Evolutionary conservation across 2,329 filamentous ascomycete species (phyloP), one percentile per base, ranked within the genome.

Genomic region (Alternaria sp.): DNA sequence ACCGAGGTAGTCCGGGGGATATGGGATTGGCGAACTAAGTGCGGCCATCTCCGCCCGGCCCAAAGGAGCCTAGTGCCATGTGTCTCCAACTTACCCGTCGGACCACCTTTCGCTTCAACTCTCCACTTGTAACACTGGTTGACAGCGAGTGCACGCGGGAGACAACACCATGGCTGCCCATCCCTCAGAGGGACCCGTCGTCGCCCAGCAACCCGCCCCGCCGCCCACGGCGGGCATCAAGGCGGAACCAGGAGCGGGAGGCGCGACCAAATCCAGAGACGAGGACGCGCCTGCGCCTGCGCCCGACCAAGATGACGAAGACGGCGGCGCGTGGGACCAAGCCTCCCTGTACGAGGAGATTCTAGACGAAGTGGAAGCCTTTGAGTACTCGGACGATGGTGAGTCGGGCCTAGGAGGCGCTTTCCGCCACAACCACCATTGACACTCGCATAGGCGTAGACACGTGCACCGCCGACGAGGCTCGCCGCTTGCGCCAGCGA

Each of bases 401-500:
- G 32, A 45, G 69, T 64, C 12, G 27, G 36, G 41, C 41, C 44
- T 20, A 14, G 36, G 10, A 22, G 57, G 50, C 28, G 36, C 50
- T 30, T 22, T 14, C 25, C 51, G 6, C 49, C 7, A 2, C 28
- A 10, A 48, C 54, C 48, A 63, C 34, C 34, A 57, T 52, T 71
- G 59, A 69, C 65, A 50, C 28, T 18, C 44, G 34, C 16, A 44
- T 34, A 78, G 76, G 68, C 44, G 54, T 62, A 40, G 68, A 78
- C 44, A 64, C 65, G 8, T 79, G 76, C 63, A 74, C 74, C 38
- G 65, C 71, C 57, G 69, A 78, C 64, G 90, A 97, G 80, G 88
- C 90, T 27, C 82, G 85, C 60, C 82, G 84, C 18, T 91, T 89
- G 74, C 89, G 91, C 67, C 86, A 89, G 70, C 85, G 91, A 65